Percentiles rank a stretch among this genome's conserved stretches.
phyloP scores from a whole-genome alignment of 441 rosid genomes.

The Lepidium campestre region DNA sequence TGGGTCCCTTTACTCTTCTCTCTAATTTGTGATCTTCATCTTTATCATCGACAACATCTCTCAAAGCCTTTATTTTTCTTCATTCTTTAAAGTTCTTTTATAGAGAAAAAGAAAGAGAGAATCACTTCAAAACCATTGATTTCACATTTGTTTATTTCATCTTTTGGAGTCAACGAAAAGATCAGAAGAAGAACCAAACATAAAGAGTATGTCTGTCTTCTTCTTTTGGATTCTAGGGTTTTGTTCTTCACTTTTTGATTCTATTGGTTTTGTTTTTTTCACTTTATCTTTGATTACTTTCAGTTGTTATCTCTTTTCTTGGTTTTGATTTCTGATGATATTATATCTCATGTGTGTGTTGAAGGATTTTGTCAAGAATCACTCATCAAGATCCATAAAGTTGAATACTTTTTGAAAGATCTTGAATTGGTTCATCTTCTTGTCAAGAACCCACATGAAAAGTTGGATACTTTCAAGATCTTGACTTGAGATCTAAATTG shows the following conservation, averaged over 20 bases:
- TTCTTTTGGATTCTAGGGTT: slow-evolving; percentile 25
- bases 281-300: not conserved
- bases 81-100: slow-evolving; percentile 5
- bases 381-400: slow-evolving; percentile 1
- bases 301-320: not conserved
- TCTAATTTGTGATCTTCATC: slow-evolving; percentile 25
- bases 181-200: slow-evolving; percentile 25
- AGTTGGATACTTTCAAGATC: slow-evolving; percentile 11
- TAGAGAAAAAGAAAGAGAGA: slow-evolving; percentile 5
- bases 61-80: slow-evolving; percentile 12
- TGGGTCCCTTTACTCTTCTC: slow-evolving; percentile 55
- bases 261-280: too few relatives aligned
- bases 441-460: not conserved
- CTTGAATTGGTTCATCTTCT: slow-evolving; percentile 7
- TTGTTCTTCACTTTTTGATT: slow-evolving; percentile 9
- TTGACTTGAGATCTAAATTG: slow-evolving; percentile 17
- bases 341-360: not conserved
- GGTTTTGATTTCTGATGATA: not conserved
- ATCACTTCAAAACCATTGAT: slow-evolving; percentile 8
- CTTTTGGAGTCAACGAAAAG: slow-evolving; percentile 27
- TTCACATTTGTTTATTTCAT: slow-evolving; percentile 5
- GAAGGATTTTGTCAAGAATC: not conserved
- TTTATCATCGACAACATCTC: slow-evolving; percentile 20
- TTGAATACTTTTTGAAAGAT: not conserved
- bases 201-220: slow-evolving; percentile 28